These are phyloP conservation scores for Mucor lusitanicus DNA, from an alignment of 371 early-diverging fungal species.

Conservation along the genomic window DNA sequence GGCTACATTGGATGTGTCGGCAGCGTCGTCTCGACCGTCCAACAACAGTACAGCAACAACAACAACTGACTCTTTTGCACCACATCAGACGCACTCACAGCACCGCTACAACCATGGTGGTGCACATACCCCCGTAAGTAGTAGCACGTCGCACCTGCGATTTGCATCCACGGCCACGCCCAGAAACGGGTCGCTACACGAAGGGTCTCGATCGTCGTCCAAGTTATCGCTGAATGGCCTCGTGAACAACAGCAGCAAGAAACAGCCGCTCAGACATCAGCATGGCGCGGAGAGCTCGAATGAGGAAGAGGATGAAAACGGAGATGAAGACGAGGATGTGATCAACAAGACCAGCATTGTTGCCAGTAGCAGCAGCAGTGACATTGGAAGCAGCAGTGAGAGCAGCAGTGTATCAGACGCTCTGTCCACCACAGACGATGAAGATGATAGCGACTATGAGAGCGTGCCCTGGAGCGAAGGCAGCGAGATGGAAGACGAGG, in stretches of 20 bases:
- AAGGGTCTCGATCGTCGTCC: slow-evolving; percentile 4
- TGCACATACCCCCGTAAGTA: slow-evolving; percentile 9
- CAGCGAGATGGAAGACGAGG: slow-evolving; percentile 24
- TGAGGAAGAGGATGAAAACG: slow-evolving; percentile 12
- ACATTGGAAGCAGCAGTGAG: background rate
- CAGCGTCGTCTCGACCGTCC: background rate
- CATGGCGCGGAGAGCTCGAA: background rate
- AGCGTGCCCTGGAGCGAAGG: slow-evolving; percentile 30
- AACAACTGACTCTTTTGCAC: background rate
- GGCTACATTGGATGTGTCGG: slow-evolving; percentile 56
- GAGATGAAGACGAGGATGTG: background rate
- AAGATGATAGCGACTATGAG: slow-evolving; percentile 22
- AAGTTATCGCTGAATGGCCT: slow-evolving; percentile 1
- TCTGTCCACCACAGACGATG: background rate
- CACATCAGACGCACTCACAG: background rate
- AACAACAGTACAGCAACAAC: background rate
- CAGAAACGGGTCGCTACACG: background rate
- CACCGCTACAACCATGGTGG: background rate
- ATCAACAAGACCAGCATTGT: background rate
- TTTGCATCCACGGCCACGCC: slow-evolving; percentile 8
- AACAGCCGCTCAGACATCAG: background rate
- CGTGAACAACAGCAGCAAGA: background rate
- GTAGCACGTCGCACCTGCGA: slow-evolving; percentile 13
- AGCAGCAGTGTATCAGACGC: background rate
- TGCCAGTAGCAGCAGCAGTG: background rate